Evolutionary conservation across 2,329 filamentous ascomycete genomes (phyloP).

Genomic region (Sclerotinia borealis): DNA sequence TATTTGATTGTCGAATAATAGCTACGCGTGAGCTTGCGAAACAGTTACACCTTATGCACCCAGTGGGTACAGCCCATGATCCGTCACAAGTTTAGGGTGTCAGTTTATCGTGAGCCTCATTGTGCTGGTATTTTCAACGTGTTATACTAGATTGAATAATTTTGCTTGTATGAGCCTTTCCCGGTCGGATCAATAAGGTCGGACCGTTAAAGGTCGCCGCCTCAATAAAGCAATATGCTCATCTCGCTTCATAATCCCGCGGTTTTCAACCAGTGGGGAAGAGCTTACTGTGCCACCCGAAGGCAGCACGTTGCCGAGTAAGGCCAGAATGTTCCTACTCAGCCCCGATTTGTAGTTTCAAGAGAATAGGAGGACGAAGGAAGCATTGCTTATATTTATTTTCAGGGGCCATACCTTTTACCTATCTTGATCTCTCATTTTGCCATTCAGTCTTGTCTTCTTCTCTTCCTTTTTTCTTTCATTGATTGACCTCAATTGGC

Average conservation of each 20-base stretch:
- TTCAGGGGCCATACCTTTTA: background rate
- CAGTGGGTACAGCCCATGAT: background rate
- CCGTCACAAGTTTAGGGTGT: background rate
- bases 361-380: background rate
- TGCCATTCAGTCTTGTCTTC: background rate
- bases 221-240: background rate
- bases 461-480: background rate
- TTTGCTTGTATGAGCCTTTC: background rate
- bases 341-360: background rate
- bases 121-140: background rate
- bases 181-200: background rate
- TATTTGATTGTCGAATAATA: too few species aligned
- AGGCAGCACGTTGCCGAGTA: background rate
- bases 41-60: background rate
- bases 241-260: background rate
- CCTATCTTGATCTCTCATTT: background rate
- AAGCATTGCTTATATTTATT: background rate
- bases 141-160: background rate
- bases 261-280: background rate
- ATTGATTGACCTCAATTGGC: background rate
- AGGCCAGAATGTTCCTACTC: background rate
- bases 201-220: background rate
- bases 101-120: background rate
- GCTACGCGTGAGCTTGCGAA: background rate
- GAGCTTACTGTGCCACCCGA: background rate